phyloP scores from a whole-genome alignment of 805 yeast genomes.

The Candida loeiensis region DNA sequence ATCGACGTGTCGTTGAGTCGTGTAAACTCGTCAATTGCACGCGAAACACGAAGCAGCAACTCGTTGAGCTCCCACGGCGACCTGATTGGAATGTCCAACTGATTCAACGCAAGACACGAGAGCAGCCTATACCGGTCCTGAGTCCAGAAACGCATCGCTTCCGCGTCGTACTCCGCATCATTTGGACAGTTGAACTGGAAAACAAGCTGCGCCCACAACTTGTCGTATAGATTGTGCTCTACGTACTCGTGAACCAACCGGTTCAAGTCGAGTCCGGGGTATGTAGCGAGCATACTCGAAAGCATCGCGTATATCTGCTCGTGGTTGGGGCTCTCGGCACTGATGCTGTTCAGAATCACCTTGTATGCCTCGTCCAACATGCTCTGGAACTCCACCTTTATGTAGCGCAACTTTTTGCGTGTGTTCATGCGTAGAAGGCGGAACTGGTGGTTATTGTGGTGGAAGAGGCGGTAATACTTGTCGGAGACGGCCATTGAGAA shows the following conservation, averaged over 20 bases:
- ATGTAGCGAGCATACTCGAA: constrained; percentile 25
- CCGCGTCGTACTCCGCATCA: constrained; percentile 20
- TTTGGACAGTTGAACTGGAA: constrained; percentile 31
- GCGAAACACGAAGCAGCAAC: constrained; percentile 38
- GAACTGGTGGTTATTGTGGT: constrained; percentile 37
- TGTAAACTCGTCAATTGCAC: constrained; percentile 52
- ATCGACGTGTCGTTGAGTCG: constrained; percentile 39
- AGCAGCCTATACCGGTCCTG: constrained; percentile 31
- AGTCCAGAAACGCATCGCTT: constrained; percentile 27
- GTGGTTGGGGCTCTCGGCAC: constrained; percentile 31
- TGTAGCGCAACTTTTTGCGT: constrained; percentile 22
- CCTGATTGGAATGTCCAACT: constrained; percentile 44
- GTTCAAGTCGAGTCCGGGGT: constrained; percentile 46
- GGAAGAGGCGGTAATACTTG: constrained; percentile 36
- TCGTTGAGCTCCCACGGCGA: constrained; percentile 39
- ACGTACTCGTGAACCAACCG: constrained; percentile 64
- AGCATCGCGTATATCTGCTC: constrained; percentile 32
- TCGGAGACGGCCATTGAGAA: constrained; percentile 39
- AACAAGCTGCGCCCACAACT: constrained; percentile 53
- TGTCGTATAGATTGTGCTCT: constrained; percentile 64
- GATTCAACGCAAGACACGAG: constrained; percentile 45
- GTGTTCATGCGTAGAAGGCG: constrained; percentile 29
- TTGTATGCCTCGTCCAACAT: constrained; percentile 34
- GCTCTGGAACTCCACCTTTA: constrained; percentile 28
- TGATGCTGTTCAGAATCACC: constrained; percentile 38